Base-by-base conservation (phyloP, 352 stramenopile species). In the Blastocystis sp. region DNA sequence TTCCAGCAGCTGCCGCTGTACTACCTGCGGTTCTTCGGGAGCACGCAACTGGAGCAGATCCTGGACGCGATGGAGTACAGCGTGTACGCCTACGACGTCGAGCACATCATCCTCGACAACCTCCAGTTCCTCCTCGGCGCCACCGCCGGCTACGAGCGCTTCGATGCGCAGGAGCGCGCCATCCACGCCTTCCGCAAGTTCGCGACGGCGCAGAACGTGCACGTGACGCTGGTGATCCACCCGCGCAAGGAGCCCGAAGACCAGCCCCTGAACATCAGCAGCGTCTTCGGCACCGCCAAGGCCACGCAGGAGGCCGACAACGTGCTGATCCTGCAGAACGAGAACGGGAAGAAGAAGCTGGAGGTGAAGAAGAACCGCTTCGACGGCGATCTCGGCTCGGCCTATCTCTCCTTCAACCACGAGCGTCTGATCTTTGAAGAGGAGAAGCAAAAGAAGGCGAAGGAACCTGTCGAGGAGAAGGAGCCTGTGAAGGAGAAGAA, bases 221-320 rank as follows among this genome's bases (percentile, higher is more conserved):
- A 99, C 89, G 90, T 99, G 4, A 98, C 96, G 38, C 91, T 99
- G 23, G 97, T 99, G 41, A 97, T 98, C 78, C 97, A 99, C 84
- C 97, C 97, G 14, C 93, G 96, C 45, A 99, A 99, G 89, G 97
- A 99, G 92, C 94, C 97, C 62, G 95, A 98, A 81, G 93, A 95
- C 48, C 81, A 92, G 17, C 91, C 94, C 56, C 91, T 98, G 65
- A 96, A 93, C 53, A 94, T 99, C 41, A 95, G 92, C 23, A 98
- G 94, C 2, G 95, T 99, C 69, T 99, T 98, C 88, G 97, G 97
- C 67, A 97, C 95, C 28, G 96, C 96, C 53, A 99, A 99, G 90
- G 96, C 96, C 10, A 99, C 96, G 1, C 97, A 99, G 91, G 97
- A 99, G 91, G 96, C 96, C 10, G 97, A 99, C 90, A 98, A 97